Evolutionary conservation across 2,329 filamentous ascomycete genomes (phyloP).

Genomic region (Epichloe bromicola): DNA sequence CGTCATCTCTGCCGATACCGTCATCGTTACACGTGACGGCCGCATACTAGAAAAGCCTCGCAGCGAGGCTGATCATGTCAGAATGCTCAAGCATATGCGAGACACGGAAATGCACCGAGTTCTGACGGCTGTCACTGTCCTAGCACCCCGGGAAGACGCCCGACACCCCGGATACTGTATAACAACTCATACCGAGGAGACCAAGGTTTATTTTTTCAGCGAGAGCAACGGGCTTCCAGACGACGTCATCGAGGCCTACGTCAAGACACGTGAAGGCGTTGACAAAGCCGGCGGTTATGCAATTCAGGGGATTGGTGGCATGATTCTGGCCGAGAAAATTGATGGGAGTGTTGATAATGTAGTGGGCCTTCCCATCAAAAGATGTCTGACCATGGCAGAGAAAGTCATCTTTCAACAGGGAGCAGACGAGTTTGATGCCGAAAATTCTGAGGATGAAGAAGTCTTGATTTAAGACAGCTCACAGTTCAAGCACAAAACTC

Average conservation of each 20-base stretch:
- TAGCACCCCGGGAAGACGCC: conserved; percentile 71
- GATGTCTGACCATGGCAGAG: conserved; percentile 71
- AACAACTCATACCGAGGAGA: conserved; percentile 77
- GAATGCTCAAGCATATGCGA: conserved; percentile 71
- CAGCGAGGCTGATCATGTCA: conserved; percentile 65
- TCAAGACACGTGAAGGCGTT: conserved; percentile 75
- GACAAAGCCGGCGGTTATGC: conserved; percentile 97
- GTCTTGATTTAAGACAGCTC: conserved; percentile 1
- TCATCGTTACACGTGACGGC: conserved; percentile 66
- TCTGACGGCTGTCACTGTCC: conserved; percentile 71
- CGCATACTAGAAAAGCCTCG: conserved; percentile 84
- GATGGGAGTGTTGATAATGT: conserved; percentile 91
- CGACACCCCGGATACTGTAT: conserved; percentile 75
- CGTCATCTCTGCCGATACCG: conserved; percentile 81
- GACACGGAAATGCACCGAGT: conserved; percentile 71
- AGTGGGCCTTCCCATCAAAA: conserved; percentile 73
- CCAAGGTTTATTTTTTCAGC: conserved; percentile 79
- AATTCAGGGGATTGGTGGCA: conserved; percentile 75
- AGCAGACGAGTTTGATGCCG: conserved; percentile 42
- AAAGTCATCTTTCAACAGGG: conserved; percentile 69
- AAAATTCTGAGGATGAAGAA: conserved; percentile 32
- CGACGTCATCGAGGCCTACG: conserved; percentile 69
- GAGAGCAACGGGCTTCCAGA: conserved; percentile 49
- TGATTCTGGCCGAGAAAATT: conserved; percentile 78
- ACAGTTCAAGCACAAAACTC: neutral